Conservation (phyloP, 2,329 filamentous ascomycete species). For the Aspergillus flavus region DNA sequence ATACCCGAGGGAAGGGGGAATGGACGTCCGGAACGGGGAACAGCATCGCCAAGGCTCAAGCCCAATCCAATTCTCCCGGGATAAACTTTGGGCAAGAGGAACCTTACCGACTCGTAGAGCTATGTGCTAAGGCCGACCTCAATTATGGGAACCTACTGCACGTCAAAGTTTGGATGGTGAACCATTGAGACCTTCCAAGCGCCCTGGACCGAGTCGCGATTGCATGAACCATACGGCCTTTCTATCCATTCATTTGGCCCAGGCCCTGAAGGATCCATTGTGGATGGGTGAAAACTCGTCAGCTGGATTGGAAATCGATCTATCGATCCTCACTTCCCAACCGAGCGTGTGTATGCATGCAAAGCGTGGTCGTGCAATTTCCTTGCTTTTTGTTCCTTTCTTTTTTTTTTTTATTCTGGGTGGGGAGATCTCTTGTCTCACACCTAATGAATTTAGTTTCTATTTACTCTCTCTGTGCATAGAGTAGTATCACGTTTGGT, state of each 20-base stretch:
- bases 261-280: slow-evolving; percentile 4
- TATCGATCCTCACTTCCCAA: slow-evolving; percentile 17
- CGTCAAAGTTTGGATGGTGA: slow-evolving; percentile 3
- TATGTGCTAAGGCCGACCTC: neutral
- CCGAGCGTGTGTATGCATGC: slow-evolving; percentile 2
- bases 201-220: neutral
- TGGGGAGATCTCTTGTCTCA: too few relatives aligned
- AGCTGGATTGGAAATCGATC: slow-evolving; percentile 21
- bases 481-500: neutral
- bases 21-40: neutral
- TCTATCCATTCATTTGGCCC: slow-evolving; percentile 1
- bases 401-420: neutral
- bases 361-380: neutral
- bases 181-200: slow-evolving; percentile 8
- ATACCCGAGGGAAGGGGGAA: neutral
- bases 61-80: slow-evolving; percentile 1
- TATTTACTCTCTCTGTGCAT: neutral
- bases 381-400: neutral
- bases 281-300: slow-evolving; percentile 11
- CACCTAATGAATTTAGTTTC: neutral
- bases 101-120: slow-evolving; percentile 8
- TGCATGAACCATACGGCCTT: slow-evolving; percentile 19
- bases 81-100: slow-evolving; percentile 14
- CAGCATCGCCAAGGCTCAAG: neutral
- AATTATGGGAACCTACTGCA: slow-evolving; percentile 3